These are phyloP conservation scores for Cerioporus squamosus DNA, from an alignment of 1,284 basidiomycete genomes.

Conservation along the genomic window DNA sequence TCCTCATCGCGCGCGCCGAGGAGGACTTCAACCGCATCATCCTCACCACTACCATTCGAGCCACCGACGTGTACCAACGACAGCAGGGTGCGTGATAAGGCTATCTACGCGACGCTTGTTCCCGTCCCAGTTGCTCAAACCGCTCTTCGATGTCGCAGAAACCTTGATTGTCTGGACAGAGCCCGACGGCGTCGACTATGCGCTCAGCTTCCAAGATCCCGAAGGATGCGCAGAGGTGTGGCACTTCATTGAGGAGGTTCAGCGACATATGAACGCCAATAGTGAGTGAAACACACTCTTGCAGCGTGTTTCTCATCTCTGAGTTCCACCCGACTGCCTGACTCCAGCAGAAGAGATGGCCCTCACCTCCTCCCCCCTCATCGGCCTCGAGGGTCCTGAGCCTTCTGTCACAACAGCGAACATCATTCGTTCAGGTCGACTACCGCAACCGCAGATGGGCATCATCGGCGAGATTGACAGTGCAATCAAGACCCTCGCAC, in stretches of 20 bases:
- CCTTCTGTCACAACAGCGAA: slow-evolving; percentile 60
- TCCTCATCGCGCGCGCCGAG: slow-evolving; percentile 86
- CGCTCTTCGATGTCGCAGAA: slow-evolving; percentile 52
- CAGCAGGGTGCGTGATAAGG: slow-evolving; percentile 77
- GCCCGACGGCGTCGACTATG: slow-evolving; percentile 92
- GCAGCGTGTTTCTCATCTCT: slow-evolving; percentile 11
- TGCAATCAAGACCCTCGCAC: slow-evolving; percentile 71
- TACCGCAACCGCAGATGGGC: slow-evolving; percentile 72
- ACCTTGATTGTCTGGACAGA: slow-evolving; percentile 99
- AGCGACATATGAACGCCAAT: slow-evolving; percentile 74
- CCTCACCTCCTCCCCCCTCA: slow-evolving; percentile 60
- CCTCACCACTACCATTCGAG: slow-evolving; percentile 75
- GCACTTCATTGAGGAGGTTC: slow-evolving; percentile 97
- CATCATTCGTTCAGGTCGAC: slow-evolving; percentile 71
- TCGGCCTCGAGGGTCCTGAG: slow-evolving; percentile 62
- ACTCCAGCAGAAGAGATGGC: slow-evolving; percentile 46
- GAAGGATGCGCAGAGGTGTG: slow-evolving; percentile 97
- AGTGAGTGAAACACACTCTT: slow-evolving; percentile 44
- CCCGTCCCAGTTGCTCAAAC: background rate
- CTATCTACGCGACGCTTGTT: slow-evolving; percentile 18
- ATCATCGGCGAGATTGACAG: slow-evolving; percentile 79
- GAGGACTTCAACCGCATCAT: slow-evolving; percentile 71
- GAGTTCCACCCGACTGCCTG: slow-evolving; percentile 2
- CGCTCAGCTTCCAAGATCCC: slow-evolving; percentile 95
- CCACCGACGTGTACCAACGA: slow-evolving; percentile 87